These are phyloP conservation scores for Pythium myriotylum DNA, from an alignment of 352 stramenopile genomes.

Conservation along the genomic window DNA sequence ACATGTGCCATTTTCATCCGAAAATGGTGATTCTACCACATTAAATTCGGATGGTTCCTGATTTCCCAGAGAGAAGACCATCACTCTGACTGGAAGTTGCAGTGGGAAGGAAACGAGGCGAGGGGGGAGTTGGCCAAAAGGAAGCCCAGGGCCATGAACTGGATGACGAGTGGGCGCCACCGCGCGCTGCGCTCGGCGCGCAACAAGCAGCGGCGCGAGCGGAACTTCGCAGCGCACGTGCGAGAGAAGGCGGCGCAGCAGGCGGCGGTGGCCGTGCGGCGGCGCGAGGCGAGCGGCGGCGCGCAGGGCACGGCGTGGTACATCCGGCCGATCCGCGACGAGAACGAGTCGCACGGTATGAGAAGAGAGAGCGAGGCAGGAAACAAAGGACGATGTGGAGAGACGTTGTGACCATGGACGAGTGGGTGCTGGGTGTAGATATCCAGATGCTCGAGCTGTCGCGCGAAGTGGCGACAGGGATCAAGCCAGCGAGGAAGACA, in stretches of 20 bases:
- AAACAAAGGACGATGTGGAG: too few species aligned
- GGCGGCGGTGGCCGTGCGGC: too few species aligned
- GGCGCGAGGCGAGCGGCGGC: slow-evolving; percentile 9
- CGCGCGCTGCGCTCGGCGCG: slow-evolving; percentile 54
- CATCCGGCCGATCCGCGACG: slow-evolving; percentile 46
- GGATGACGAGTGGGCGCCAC: slow-evolving; percentile 67
- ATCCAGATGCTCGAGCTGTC: slow-evolving; percentile 57
- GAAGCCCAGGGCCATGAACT: too few species aligned
- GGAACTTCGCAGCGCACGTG: slow-evolving; percentile 53
- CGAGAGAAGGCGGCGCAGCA: slow-evolving; percentile 40
- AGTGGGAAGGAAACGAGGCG: too few species aligned
- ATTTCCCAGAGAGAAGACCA: too few species aligned
- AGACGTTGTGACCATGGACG: not conserved
- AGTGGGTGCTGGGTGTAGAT: slow-evolving; percentile 30
- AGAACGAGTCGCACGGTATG: slow-evolving; percentile 55
- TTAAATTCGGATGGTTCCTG: too few species aligned
- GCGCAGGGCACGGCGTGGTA: slow-evolving; percentile 50
- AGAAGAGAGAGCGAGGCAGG: not conserved
- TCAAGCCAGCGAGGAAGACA: slow-evolving; percentile 5
- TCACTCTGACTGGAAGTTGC: too few species aligned
- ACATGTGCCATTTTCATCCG: too few species aligned
- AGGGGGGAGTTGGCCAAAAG: too few species aligned
- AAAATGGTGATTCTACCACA: too few species aligned
- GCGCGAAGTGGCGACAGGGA: slow-evolving; percentile 24
- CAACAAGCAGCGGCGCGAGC: slow-evolving; percentile 34